phyloP scores from a whole-genome alignment of 148 eudicot genomes.

The Rhododendron griersonianum region DNA sequence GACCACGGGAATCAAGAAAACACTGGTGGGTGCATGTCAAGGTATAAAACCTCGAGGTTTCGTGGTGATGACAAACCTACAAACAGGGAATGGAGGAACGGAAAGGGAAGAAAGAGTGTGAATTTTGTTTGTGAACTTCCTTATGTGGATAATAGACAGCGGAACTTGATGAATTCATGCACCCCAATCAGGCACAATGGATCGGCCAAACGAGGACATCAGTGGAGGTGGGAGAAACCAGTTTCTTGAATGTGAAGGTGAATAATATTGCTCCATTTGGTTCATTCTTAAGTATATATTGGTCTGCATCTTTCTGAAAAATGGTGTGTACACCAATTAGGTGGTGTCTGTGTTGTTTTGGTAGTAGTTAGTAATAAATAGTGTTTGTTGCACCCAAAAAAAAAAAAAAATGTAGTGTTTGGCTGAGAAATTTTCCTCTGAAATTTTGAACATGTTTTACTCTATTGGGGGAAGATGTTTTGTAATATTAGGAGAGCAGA shows the following conservation, averaged over 20 bases:
- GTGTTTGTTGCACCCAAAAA: no score
- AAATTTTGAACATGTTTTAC: conserved; percentile 3
- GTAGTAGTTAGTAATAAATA: no score
- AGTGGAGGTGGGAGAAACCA: conserved; percentile 14
- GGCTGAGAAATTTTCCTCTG: neutral
- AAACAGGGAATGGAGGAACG: conserved; percentile 12
- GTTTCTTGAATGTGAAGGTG: conserved; percentile 4
- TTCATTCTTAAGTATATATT: neutral
- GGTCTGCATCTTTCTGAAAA: neutral
- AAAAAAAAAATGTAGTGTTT: no score
- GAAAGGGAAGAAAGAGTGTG: neutral
- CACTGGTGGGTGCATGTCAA: conserved; percentile 28
- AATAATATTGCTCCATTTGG: neutral
- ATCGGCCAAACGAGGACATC: neutral
- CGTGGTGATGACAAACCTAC: conserved; percentile 16
- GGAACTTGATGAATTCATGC: conserved; percentile 13
- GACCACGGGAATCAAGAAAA: conserved; percentile 16
- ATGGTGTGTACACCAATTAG: neutral
- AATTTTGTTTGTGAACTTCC: conserved; percentile 11
- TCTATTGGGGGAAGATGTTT: neutral
- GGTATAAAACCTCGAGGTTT: conserved; percentile 41
- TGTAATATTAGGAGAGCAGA: neutral
- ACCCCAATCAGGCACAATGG: neutral
- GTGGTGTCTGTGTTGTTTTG: neutral
- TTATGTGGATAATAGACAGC: neutral